These are phyloP conservation scores for Aspergillus bombycis DNA, from an alignment of 2,329 filamentous ascomycete species.

Conservation along the genomic window DNA sequence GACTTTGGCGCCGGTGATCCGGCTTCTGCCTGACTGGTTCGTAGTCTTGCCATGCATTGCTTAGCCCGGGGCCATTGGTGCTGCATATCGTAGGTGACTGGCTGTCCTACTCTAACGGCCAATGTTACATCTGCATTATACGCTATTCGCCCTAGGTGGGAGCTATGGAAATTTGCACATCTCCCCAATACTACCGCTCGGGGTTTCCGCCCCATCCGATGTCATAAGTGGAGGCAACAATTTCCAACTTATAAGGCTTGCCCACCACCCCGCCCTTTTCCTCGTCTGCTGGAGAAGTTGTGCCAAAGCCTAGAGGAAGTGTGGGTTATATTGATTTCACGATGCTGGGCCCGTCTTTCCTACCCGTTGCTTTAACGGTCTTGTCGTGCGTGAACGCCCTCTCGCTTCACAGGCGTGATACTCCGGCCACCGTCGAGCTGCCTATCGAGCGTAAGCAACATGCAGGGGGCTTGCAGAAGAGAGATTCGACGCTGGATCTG, in stretches of 20 bases:
- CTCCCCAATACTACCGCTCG: not conserved
- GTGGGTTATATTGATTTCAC: not conserved
- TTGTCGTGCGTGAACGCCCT: not conserved
- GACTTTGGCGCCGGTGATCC: not conserved
- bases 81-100: not conserved
- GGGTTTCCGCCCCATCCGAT: not conserved
- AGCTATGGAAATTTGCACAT: not conserved
- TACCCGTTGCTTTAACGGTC: not conserved
- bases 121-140: too few species aligned
- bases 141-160: not conserved
- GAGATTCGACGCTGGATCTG: conserved; percentile 11
- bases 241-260: not conserved
- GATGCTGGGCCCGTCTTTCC: not conserved
- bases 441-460: conserved; percentile 13
- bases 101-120: not conserved
- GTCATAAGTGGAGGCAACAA: not conserved
- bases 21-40: not conserved
- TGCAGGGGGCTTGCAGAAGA: not conserved
- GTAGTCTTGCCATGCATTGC: not conserved
- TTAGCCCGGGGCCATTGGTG: not conserved
- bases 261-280: not conserved
- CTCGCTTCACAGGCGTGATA: conserved; percentile 15
- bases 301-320: not conserved
- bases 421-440: conserved; percentile 14
- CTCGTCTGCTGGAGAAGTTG: not conserved